These are phyloP conservation scores for Cercospora zeae-maydis DNA, from an alignment of 2,329 filamentous ascomycete genomes.

Conservation along the genomic window DNA sequence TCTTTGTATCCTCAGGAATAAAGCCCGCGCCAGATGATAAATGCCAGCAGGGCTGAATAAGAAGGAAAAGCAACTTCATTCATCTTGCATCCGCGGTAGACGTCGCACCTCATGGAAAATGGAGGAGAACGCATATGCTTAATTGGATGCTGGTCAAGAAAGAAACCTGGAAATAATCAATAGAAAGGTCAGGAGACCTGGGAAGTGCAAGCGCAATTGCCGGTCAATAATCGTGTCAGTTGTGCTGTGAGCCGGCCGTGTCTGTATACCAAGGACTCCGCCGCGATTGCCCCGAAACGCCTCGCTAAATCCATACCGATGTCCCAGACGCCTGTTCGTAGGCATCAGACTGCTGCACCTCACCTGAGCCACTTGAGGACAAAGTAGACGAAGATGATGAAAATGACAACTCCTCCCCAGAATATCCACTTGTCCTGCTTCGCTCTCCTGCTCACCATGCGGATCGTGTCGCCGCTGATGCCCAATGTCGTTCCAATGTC, in stretches of 20 bases:
- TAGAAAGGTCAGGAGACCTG: background rate
- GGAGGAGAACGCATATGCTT: constrained; percentile 20
- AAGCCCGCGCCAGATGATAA: background rate
- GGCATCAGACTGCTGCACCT: background rate
- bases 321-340: background rate
- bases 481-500: constrained; percentile 91
- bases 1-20: constrained; percentile 8
- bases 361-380: constrained; percentile 70
- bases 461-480: constrained; percentile 90
- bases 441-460: constrained; percentile 89
- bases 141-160: constrained; percentile 13
- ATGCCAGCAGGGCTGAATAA: constrained; percentile 1
- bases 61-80: constrained; percentile 12
- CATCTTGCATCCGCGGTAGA: constrained; percentile 18
- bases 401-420: constrained; percentile 76
- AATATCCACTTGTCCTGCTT: constrained; percentile 99
- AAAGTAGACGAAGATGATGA: constrained; percentile 88
- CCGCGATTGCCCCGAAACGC: constrained; percentile 9
- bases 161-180: background rate
- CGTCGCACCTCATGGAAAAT: constrained; percentile 13
- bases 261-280: background rate
- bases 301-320: constrained; percentile 13
- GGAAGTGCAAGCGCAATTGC: background rate
- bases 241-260: constrained; percentile 1
- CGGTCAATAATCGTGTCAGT: constrained; percentile 5